phyloP scores from a whole-genome alignment of 257 asterid species.

The Nemophila menziesii region DNA sequence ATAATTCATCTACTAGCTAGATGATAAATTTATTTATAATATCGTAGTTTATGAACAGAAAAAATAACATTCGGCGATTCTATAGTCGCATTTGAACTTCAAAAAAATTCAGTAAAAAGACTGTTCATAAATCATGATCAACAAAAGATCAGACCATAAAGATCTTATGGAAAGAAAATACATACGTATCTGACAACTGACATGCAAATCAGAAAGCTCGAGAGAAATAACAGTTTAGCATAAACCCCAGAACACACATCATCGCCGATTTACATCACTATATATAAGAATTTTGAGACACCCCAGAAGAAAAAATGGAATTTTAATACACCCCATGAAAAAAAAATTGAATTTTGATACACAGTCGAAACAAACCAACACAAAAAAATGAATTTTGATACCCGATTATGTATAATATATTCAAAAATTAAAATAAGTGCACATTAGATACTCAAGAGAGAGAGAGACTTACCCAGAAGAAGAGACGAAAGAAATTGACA shows the following conservation, averaged over 20 bases:
- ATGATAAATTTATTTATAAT: too few species aligned
- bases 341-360: slow-evolving; percentile 22
- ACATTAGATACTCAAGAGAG: slow-evolving; percentile 11
- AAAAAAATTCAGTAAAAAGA: neutral
- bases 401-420: neutral
- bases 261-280: slow-evolving; percentile 22
- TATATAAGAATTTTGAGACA: slow-evolving; percentile 12
- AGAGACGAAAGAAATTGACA: slow-evolving; percentile 35
- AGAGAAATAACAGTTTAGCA: slow-evolving; percentile 21
- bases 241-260: slow-evolving; percentile 31
- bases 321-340: neutral
- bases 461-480: slow-evolving; percentile 42
- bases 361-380: neutral
- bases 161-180: slow-evolving; percentile 18
- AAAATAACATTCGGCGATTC: neutral
- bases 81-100: too few species aligned
- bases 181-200: slow-evolving; percentile 28
- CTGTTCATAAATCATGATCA: slow-evolving; percentile 23
- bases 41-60: too few species aligned
- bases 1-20: too few species aligned
- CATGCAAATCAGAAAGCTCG: too few species aligned
- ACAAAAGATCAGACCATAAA: slow-evolving; percentile 27
- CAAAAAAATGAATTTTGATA: neutral
- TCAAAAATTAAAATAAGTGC: slow-evolving; percentile 2
- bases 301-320: slow-evolving; percentile 3